Evolutionary conservation across 306 rosid genomes (phyloP).

Genomic region (Alnus glutinosa): DNA sequence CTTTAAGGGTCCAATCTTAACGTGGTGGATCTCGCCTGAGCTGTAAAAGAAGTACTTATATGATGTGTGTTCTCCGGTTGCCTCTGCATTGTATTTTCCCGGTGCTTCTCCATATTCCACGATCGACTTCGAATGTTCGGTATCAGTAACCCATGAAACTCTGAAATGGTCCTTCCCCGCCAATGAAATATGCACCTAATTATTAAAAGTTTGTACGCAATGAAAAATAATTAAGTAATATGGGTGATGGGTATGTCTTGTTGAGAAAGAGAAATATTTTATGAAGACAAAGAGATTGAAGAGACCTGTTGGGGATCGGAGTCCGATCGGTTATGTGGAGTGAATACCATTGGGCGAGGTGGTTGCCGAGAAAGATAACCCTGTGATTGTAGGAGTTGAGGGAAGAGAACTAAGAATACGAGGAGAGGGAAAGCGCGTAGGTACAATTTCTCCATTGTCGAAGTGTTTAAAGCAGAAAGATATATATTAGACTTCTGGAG

Average conservation of each 20-base stretch:
- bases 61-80: slow-evolving; percentile 33
- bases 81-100: slow-evolving; percentile 25
- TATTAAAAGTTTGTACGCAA: too few species aligned
- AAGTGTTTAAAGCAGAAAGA: background rate
- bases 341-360: slow-evolving; percentile 32
- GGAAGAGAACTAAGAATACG: slow-evolving; percentile 36
- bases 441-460: background rate
- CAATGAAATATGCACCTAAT: slow-evolving; percentile 69
- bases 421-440: slow-evolving; percentile 18
- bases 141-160: slow-evolving; percentile 72
- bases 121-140: slow-evolving; percentile 20
- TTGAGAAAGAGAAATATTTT: background rate
- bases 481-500: background rate
- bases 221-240: background rate
- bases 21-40: slow-evolving; percentile 50
- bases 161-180: slow-evolving; percentile 63
- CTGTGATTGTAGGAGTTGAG: slow-evolving; percentile 31
- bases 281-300: background rate
- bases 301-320: slow-evolving; percentile 52
- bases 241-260: background rate
- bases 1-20: slow-evolving; percentile 40
- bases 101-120: slow-evolving; percentile 44
- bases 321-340: slow-evolving; percentile 32
- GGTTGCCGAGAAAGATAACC: slow-evolving; percentile 35
- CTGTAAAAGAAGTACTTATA: slow-evolving; percentile 38